Percentiles rank a stretch among this genome's conserved stretches.
phyloP scores from a whole-genome alignment of 2,329 filamentous ascomycete genomes.

The Ceratocystis albifundus region DNA sequence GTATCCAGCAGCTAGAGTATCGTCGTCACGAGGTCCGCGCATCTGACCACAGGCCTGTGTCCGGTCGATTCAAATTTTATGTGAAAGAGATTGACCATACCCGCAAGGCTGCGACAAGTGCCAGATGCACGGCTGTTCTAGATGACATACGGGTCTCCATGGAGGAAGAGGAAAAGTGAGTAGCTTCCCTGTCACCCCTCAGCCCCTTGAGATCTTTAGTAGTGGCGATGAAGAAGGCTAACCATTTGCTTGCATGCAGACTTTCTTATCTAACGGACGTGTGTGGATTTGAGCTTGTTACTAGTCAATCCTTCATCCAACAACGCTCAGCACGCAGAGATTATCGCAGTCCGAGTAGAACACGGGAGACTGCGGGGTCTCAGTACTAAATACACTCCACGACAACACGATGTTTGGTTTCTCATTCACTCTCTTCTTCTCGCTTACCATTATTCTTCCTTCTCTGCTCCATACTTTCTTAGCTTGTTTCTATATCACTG shows the following conservation, averaged over 20 bases:
- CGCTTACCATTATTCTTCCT: background rate
- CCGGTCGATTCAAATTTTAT: slow-evolving; percentile 67
- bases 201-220: background rate
- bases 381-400: slow-evolving; percentile 7
- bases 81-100: slow-evolving; percentile 69
- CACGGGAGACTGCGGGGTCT: slow-evolving; percentile 19
- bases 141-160: slow-evolving; percentile 58
- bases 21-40: slow-evolving; percentile 76
- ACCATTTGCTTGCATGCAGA: slow-evolving; percentile 28
- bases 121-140: slow-evolving; percentile 63
- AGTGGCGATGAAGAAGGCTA: background rate
- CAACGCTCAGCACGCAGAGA: slow-evolving; percentile 28
- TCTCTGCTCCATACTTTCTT: background rate
- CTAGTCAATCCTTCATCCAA: slow-evolving; percentile 38
- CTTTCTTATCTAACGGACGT: slow-evolving; percentile 40
- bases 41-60: slow-evolving; percentile 89
- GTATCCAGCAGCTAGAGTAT: slow-evolving; percentile 81
- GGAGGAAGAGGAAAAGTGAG: slow-evolving; percentile 66
- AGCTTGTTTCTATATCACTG: slow-evolving; percentile 7
- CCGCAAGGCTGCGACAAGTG: slow-evolving; percentile 55
- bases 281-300: slow-evolving; percentile 44
- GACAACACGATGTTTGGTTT: background rate
- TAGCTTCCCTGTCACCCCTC: slow-evolving; percentile 25
- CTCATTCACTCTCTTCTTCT: background rate
- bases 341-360: slow-evolving; percentile 22